These are phyloP conservation scores for Betula pendula DNA, from an alignment of 306 rosid species.

Conservation along the genomic window DNA sequence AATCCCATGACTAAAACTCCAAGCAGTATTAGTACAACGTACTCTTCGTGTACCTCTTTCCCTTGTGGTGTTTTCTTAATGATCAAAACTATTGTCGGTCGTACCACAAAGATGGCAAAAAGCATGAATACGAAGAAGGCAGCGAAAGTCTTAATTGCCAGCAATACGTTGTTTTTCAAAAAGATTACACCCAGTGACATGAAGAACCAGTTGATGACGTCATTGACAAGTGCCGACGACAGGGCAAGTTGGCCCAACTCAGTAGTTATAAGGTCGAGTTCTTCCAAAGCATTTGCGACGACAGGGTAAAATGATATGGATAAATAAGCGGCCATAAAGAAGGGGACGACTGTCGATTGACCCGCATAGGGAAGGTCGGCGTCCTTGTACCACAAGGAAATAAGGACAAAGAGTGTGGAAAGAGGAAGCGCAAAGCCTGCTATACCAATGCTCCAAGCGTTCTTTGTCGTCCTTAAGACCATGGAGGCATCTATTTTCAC, in stretches of 20 bases:
- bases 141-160: background rate
- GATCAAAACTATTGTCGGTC: conserved; percentile 13
- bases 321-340: conserved; percentile 1
- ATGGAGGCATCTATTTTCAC: conserved; percentile 26
- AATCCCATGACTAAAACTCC: conserved; percentile 26
- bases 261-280: conserved; percentile 30
- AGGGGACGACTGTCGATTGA: background rate
- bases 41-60: conserved; percentile 17
- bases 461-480: conserved; percentile 5
- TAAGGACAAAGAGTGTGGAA: background rate
- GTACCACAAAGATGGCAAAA: conserved; percentile 1
- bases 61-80: conserved; percentile 29
- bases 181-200: background rate
- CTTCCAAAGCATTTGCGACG: conserved; percentile 28
- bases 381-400: too few species aligned
- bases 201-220: conserved; percentile 22
- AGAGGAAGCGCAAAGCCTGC: conserved; percentile 2
- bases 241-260: conserved; percentile 38
- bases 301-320: conserved; percentile 29
- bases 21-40: conserved; percentile 3
- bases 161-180: background rate
- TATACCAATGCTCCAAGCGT: conserved; percentile 28
- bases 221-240: conserved; percentile 25
- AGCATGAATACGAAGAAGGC: background rate
- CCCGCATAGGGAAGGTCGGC: background rate